Conservation (phyloP, 2,329 filamentous ascomycete genomes). For the Colletotrichum simmondsii region DNA sequence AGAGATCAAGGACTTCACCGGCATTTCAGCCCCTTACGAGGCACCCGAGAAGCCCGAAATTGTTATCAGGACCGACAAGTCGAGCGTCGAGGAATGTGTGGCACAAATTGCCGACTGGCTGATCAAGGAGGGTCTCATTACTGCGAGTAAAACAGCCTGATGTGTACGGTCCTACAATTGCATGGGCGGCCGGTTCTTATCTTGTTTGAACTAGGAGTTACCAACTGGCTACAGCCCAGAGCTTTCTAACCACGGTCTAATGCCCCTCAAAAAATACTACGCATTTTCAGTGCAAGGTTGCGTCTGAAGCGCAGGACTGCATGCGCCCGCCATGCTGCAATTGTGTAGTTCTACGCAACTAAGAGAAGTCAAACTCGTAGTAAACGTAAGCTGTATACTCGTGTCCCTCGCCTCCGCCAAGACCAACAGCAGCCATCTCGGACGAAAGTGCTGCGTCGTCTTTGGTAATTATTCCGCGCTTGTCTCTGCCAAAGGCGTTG, state of each 20-base stretch:
- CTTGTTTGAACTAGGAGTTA: constrained; percentile 6
- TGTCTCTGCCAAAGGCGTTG: constrained; percentile 93
- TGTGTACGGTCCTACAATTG: neutral
- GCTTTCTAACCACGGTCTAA: neutral
- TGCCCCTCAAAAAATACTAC: neutral
- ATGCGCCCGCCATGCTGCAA: neutral
- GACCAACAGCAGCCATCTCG: constrained; percentile 83
- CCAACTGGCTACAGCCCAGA: neutral
- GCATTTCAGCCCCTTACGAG: constrained; percentile 95
- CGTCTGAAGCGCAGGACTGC: neutral
- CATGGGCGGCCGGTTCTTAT: neutral
- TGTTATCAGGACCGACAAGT: constrained; percentile 83
- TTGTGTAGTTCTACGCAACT: neutral
- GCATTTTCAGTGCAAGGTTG: constrained; percentile 4
- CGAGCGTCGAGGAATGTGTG: constrained; percentile 89
- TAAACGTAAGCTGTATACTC: constrained; percentile 98
- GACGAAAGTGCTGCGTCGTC: constrained; percentile 84
- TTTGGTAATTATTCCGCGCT: constrained; percentile 90
- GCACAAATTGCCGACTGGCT: constrained; percentile 85
- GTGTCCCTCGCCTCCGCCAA: constrained; percentile 74
- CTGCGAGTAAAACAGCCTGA: constrained; percentile 43
- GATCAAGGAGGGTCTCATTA: constrained; percentile 72
- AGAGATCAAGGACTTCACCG: constrained; percentile 97
- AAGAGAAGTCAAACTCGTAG: constrained; percentile 88
- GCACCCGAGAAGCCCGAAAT: constrained; percentile 88